phyloP scores from a whole-genome alignment of 768 basidiomycete species.

The Kwoniella newhampshirensis region DNA sequence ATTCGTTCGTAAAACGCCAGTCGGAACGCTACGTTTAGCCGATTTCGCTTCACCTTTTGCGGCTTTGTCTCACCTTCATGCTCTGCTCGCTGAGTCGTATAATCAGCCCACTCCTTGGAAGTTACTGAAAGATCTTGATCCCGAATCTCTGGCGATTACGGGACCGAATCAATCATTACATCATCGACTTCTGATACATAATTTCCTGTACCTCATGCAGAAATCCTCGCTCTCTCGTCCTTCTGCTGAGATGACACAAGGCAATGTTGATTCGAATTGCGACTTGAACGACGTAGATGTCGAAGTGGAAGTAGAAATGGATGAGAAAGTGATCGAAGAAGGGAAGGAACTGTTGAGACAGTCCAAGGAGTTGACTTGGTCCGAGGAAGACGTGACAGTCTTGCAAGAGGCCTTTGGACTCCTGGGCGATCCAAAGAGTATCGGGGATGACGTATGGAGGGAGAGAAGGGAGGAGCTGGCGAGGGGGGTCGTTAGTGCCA shows the following conservation, averaged over 20 bases:
- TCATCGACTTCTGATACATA: background rate
- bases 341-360: conserved; percentile 1
- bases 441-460: conserved; percentile 60
- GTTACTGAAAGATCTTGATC: conserved; percentile 1
- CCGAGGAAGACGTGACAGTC: background rate
- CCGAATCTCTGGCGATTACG: background rate
- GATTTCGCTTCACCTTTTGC: conserved; percentile 3
- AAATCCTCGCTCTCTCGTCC: background rate
- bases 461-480: conserved; percentile 67
- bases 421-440: background rate
- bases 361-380: background rate
- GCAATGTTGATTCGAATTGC: background rate
- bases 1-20: background rate
- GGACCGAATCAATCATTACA: background rate
- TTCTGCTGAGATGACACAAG: background rate
- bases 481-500: conserved; percentile 67
- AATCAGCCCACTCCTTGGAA: background rate
- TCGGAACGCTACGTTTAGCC: background rate
- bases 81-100: background rate
- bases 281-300: too few species aligned
- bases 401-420: conserved; percentile 13
- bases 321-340: background rate
- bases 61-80: conserved; percentile 4
- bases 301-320: background rate
- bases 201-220: conserved; percentile 6